Evolutionary conservation across 106 monocot genomes (phyloP), one percentile per base, ranked within the genome.

Genomic region (Dactylorhiza incarnata): DNA sequence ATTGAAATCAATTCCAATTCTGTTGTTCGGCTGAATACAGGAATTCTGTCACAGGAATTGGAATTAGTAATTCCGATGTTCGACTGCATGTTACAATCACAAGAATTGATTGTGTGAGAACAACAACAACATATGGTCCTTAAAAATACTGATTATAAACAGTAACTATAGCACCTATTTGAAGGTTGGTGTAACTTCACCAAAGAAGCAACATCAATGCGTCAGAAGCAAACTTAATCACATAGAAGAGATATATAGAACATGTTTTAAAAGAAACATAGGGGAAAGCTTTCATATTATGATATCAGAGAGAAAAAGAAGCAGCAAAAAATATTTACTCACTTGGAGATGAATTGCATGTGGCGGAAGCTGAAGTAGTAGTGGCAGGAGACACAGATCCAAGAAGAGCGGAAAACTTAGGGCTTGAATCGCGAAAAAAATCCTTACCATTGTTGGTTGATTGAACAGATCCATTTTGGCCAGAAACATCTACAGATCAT

Each of bases 321-420:
- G 22, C 10, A 45, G 4, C 16, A 49, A 11, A 12, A 72, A 71
- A 16, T 1, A 24, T 22, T 72, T 16, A 63, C 82, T 81, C 49
- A 90, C 90, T 83, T 22, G 80, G 86, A 44, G 81, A 87, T 25
- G 87, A 87, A 73, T 83, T 78, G 76, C 83, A 85, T 43, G 83
- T 75, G 4, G 80, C 62, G 15, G 91, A 87, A 4, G 80, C 62
- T 24, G 91, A 87, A 0, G 74, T 49, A 19, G 86, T 81, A 74
- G 91, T 89, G 9, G 76, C 85, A 29, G 89, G 89, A 49, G 94
- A 89, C 23, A 73, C 25, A 24, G 73, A 85, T 62, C 81, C 84
- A 37, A 73, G 51, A 71, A 62, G 25, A 20, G 55, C 44, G 49
- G 48, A 7, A 25, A 81, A 24, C 71, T 69, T 78, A 3, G 79